These are phyloP conservation scores for Fusarium avenaceum DNA, from an alignment of 2,329 filamentous ascomycete genomes.

Conservation along the genomic window DNA sequence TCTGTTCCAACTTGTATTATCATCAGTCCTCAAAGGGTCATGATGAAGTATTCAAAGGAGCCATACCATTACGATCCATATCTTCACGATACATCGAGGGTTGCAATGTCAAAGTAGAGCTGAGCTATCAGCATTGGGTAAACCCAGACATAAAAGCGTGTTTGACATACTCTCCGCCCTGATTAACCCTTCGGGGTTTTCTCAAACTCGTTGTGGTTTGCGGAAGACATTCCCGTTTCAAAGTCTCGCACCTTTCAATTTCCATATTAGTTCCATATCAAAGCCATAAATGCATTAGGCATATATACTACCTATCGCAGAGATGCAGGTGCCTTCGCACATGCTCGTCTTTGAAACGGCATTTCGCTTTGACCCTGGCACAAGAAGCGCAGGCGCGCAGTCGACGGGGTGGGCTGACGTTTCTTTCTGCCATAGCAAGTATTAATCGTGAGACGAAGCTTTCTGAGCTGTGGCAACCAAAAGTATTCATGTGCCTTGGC, in stretches of 20 bases:
- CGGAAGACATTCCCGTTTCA: conserved; percentile 48
- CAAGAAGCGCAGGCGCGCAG: conserved; percentile 52
- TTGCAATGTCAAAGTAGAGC: neutral
- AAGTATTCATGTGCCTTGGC: neutral
- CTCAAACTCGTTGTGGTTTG: conserved; percentile 51
- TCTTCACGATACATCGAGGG: neutral
- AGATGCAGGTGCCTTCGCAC: conserved; percentile 41
- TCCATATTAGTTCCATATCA: neutral
- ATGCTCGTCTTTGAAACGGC: conserved; percentile 48
- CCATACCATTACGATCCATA: neutral
- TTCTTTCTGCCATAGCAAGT: conserved; percentile 30
- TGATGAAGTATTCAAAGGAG: neutral
- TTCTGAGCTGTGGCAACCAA: neutral
- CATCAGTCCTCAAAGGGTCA: neutral
- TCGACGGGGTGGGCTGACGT: conserved; percentile 49
- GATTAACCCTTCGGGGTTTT: conserved; percentile 51
- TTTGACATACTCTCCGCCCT: conserved; percentile 43
- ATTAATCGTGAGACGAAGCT: neutral
- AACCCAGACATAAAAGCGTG: neutral
- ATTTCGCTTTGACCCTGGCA: conserved; percentile 49
- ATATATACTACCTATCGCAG: conserved; percentile 48
- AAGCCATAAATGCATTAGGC: neutral
- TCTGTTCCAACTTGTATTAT: neutral
- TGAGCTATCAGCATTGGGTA: conserved; percentile 4
- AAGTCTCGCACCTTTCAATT: conserved; percentile 44